Conservation (phyloP, 1,284 basidiomycete species). For the Crucibulum cyathiforme region DNA sequence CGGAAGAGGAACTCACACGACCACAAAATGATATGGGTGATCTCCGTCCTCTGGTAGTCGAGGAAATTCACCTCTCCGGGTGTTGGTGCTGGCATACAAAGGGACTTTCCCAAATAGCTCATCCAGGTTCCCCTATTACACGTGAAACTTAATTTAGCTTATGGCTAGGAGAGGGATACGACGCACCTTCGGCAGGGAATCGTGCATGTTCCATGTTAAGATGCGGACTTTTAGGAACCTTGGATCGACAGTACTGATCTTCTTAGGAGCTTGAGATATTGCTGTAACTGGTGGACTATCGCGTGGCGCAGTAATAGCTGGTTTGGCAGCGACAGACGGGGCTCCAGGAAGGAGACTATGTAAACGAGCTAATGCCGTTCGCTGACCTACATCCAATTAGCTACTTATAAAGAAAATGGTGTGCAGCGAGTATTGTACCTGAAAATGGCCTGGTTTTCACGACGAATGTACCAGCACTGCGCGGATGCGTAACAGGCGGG, state of each 20-base stretch:
- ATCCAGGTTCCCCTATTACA: conserved; percentile 70
- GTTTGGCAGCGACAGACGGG: no score
- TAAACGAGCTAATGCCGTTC: conserved; percentile 33
- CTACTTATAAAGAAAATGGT: no score
- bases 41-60: conserved; percentile 53
- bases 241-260: conserved; percentile 11
- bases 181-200: conserved; percentile 73
- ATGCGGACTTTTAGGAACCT: conserved; percentile 50
- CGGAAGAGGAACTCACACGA: conserved; percentile 60
- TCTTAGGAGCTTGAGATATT: conserved; percentile 12
- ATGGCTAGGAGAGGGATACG: neutral
- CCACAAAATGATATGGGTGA: conserved; percentile 83
- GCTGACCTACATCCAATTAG: conserved; percentile 12
- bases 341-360: conserved; percentile 30
- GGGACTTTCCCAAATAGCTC: conserved; percentile 76
- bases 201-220: conserved; percentile 78
- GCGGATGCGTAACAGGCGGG: no score
- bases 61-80: conserved; percentile 47
- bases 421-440: no score
- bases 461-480: no score
- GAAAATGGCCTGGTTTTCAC: no score
- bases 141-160: conserved; percentile 7
- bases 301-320: no score
- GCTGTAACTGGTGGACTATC: no score
- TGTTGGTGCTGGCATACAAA: conserved; percentile 46